Conservation (phyloP, 208 protist species). For the Leishmania amazonensis region DNA sequence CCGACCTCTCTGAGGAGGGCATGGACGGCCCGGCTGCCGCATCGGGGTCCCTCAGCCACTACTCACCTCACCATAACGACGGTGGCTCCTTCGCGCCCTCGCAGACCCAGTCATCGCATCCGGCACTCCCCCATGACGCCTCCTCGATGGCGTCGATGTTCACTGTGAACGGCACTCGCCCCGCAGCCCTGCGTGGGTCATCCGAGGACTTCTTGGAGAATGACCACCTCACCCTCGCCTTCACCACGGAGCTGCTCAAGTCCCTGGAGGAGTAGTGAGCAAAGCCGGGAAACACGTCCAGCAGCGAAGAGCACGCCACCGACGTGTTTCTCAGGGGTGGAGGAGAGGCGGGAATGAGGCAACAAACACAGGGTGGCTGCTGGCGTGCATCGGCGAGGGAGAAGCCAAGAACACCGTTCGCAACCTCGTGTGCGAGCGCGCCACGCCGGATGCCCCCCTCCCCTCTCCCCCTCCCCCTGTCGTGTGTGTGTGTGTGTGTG, state of each 20-base stretch:
- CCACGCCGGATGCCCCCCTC: too few species aligned
- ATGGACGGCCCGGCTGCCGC: conserved; percentile 17
- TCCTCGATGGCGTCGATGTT: conserved; percentile 22
- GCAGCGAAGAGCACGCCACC: background rate
- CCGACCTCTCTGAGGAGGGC: conserved; percentile 34
- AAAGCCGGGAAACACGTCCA: background rate
- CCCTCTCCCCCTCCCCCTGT: too few species aligned
- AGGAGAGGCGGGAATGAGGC: background rate
- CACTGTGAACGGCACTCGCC: conserved; percentile 22
- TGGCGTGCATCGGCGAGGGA: too few species aligned
- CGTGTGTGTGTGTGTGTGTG: background rate
- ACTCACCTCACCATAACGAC: conserved; percentile 20
- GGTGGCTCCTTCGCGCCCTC: background rate
- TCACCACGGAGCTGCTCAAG: conserved; percentile 43
- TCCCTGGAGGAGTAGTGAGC: conserved; percentile 30
- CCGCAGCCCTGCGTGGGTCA: conserved; percentile 17
- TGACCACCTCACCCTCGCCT: conserved; percentile 36
- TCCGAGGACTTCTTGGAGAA: conserved; percentile 36
- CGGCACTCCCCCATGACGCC: background rate
- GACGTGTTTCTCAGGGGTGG: background rate
- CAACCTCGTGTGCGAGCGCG: too few species aligned
- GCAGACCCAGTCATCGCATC: conserved; percentile 20
- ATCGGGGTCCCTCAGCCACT: conserved; percentile 11
- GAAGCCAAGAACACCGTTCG: too few species aligned
- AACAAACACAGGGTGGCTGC: background rate